phyloP scores from a whole-genome alignment of 2,329 filamentous ascomycete species.

The Trichoderma guizhouense region DNA sequence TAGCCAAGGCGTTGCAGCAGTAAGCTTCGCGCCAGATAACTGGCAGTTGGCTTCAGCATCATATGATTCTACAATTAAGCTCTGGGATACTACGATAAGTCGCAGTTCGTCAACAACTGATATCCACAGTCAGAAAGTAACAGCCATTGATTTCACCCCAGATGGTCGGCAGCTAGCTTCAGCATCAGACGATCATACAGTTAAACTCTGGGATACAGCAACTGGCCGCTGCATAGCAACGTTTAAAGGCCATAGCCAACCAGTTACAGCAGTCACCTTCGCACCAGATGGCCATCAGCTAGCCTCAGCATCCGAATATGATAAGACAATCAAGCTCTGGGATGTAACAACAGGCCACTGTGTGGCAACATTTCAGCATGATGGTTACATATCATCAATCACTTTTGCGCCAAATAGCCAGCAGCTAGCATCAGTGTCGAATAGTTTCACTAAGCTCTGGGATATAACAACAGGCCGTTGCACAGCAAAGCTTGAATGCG shows the following conservation, averaged over 20 bases:
- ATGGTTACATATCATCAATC: not conserved
- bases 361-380: not conserved
- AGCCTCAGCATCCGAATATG: no score
- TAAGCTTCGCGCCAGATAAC: no score
- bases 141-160: not conserved
- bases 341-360: not conserved
- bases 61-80: no score
- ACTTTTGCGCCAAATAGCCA: not conserved
- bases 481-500: not conserved
- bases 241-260: not conserved
- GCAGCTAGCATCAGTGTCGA: not conserved
- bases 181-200: not conserved
- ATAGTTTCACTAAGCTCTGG: not conserved
- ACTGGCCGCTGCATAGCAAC: not conserved
- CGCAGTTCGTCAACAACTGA: no score
- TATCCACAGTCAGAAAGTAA: no score
- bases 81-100: no score
- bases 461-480: not conserved
- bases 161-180: not conserved
- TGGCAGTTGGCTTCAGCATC: no score
- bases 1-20: no score
- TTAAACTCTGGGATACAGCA: not conserved
- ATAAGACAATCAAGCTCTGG: not conserved
- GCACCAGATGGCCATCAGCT: not conserved
- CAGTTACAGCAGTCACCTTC: not conserved